These are phyloP conservation scores for Herpetomonas tarakana DNA, from an alignment of 208 protist genomes.

Conservation along the genomic window DNA sequence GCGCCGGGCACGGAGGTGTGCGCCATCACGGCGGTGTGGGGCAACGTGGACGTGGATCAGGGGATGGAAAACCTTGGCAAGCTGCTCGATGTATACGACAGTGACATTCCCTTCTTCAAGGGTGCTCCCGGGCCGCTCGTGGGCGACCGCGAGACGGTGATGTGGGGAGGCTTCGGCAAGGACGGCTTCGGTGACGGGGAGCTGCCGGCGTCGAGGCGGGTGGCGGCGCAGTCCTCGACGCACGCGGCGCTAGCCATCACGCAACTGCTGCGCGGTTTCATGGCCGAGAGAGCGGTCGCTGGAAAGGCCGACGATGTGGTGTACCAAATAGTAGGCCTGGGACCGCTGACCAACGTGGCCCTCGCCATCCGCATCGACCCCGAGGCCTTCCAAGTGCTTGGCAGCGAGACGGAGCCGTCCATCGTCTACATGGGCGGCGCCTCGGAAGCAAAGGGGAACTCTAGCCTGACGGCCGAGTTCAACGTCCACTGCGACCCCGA, in stretches of 20 bases:
- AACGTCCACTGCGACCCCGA: conserved; percentile 87
- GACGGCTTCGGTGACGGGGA: conserved; percentile 77
- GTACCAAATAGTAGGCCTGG: conserved; percentile 67
- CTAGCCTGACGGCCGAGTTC: conserved; percentile 77
- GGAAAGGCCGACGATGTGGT: conserved; percentile 21
- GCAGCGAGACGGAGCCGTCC: conserved; percentile 59
- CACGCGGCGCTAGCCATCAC: conserved; percentile 64
- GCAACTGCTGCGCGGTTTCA: conserved; percentile 40
- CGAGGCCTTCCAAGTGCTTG: conserved; percentile 50
- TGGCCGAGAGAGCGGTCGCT: conserved; percentile 14
- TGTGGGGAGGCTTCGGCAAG: conserved; percentile 75
- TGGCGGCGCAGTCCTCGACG: conserved; percentile 26
- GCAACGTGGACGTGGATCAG: conserved; percentile 77
- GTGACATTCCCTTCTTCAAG: conserved; percentile 72
- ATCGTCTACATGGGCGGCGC: conserved; percentile 76
- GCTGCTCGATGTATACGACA: conserved; percentile 65
- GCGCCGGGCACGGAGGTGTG: conserved; percentile 70
- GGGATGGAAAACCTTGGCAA: conserved; percentile 81
- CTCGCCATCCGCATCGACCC: conserved; percentile 66
- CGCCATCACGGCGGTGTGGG: conserved; percentile 69
- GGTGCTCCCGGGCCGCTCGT: conserved; percentile 63
- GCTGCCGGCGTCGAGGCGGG: conserved; percentile 40
- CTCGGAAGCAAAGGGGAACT: conserved; percentile 77
- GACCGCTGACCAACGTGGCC: conserved; percentile 76
- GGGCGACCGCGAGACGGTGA: conserved; percentile 58